These are phyloP conservation scores for Fusarium pseudonygamai DNA, from an alignment of 2,329 filamentous ascomycete species.

Conservation along the genomic window DNA sequence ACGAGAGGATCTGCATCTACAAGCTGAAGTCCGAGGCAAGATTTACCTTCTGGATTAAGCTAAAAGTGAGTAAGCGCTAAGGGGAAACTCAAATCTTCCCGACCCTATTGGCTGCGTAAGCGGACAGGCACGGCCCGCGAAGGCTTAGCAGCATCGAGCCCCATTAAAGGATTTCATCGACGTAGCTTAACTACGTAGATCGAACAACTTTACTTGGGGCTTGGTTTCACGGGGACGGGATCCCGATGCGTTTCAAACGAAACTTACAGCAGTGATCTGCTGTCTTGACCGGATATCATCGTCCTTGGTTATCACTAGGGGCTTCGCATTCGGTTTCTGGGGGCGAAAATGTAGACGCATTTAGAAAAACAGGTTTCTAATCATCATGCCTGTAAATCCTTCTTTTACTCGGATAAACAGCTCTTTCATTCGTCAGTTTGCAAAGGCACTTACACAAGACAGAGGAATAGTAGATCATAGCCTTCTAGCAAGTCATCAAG, in stretches of 20 bases:
- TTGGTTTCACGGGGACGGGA: rapidly evolving
- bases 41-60: neutral
- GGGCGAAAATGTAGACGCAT: neutral
- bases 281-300: neutral
- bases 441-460: rapidly evolving
- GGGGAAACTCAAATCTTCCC: neutral
- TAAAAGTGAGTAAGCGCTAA: neutral
- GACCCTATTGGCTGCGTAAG: neutral
- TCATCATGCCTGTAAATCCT: rapidly evolving
- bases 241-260: rapidly evolving
- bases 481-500: rapidly evolving
- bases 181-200: neutral
- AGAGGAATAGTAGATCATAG: neutral
- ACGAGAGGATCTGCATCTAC: neutral
- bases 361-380: neutral
- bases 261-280: neutral
- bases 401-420: rapidly evolving
- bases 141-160: neutral
- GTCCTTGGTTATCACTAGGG: neutral
- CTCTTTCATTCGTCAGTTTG: neutral
- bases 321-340: neutral
- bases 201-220: neutral
- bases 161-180: neutral
- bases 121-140: neutral
- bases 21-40: neutral